Base-by-base conservation (phyloP, 129 eudicot species). In the Escallonia rubra region DNA sequence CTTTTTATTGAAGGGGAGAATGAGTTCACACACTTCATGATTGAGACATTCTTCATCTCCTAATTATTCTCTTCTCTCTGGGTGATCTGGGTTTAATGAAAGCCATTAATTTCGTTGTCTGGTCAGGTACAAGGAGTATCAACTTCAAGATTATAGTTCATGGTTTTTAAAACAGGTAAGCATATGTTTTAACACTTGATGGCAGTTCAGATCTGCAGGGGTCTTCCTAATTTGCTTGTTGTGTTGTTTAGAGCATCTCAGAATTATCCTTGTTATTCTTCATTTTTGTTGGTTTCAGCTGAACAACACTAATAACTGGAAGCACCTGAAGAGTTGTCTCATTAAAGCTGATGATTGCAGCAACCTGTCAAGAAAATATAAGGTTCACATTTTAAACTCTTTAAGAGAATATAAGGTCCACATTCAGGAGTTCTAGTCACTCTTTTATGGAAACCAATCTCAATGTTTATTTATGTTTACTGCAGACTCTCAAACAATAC, bases 71-170 rank as follows among this genome's bases (percentile, higher is more conserved):
- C 53, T 39, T 40, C 12, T 66, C 38, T 12, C 9, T 39, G 16
- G 23, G 59, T 38, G 48, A 51, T 53, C 23, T 40, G 34, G 60
- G 68, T 41, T 43, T 15, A 43, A 57, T 48, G 66, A 49, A 43
- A 40, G 59, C 43, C 47, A 13, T 53, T 15, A 71, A 38, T 65
- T 10, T 75, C 23, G 46, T 67, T 73, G 13, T 64, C n/a, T 79
- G 51, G 49, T 74, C 75, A 91, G 94, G 87, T 89, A 83, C 80
- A 88, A 89, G 70, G 98, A 92, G 79, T 92, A 92, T 86, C 91
- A 92, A 69, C 96, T 92, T 66, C 89, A 82, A 62, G 98, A 92
- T 84, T 89, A 86, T 54, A 86, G 95, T 65, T 81, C 95, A 61
- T 92, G 95, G 98, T 88, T 92, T 76, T 62, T 83, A 52, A 86